Evolutionary conservation across 768 basidiomycete species (phyloP), one percentile per base, ranked within the genome.

Genomic region (Leccinum uliginosum): DNA sequence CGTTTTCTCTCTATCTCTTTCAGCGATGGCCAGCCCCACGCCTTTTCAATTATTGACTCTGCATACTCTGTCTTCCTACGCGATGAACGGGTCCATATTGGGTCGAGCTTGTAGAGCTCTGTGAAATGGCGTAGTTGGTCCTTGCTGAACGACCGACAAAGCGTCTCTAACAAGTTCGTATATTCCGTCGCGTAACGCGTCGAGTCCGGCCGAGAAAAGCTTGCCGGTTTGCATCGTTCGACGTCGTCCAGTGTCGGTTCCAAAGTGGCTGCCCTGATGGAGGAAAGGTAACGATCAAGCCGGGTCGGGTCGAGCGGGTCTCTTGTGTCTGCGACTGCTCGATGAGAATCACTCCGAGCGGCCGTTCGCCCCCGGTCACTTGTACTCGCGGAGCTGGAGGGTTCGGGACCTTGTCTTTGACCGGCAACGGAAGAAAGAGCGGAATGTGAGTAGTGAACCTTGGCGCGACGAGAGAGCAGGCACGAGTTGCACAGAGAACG

Each of bases 1-100:
- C 73, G 75, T 52, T 77, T 71, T 63, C 77, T 78, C 63, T 80
- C 75, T 6, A 86, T 74, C 29, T 79, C 76, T 46, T 74, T 70
- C 53, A 87, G 65, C 26, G 84, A 80, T 6, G 84, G 83, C 87
- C 86, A 90, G 26, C 74, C 75, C 89, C 89, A 92, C 55, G 76
- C 73, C 57, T 78, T 72, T 67, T 88, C 83, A 26, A 91, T 77
- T 58, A 90, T 83, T 49, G 75, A 72, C 46, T 74, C 74, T 40
- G 79, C 80, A 61, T 70, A 73, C 35, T 74, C 64, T 56, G 68
- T 63, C 62, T 81, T 83, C 45, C 67, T 75, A 50, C 69, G 66
- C 45, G 64, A 71, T 5, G 59, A 65, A 43, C 71, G 71, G 7
- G 69, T 65, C 72, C 67, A 74, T 53, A 63, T 66, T 7, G 65